Conservation (phyloP, 2,329 filamentous ascomycete species). For the Xylaria sp. region DNA sequence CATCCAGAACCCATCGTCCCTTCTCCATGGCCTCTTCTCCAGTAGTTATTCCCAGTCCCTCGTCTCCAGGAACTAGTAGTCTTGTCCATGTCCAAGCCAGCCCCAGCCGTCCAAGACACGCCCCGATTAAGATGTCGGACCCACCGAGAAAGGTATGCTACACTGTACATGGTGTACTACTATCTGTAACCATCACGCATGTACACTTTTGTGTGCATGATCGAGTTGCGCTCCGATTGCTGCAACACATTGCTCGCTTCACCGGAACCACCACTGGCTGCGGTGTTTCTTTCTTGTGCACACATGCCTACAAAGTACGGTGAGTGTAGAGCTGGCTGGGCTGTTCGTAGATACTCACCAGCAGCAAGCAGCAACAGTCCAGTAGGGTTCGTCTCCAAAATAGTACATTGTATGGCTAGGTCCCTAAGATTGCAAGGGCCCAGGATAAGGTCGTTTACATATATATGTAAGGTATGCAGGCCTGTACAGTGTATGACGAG, state of each 20-base stretch:
- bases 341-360: neutral
- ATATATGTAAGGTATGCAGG: constrained; percentile 1
- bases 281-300: constrained; percentile 12
- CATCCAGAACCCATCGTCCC: neutral
- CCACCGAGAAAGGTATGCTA: constrained; percentile 35
- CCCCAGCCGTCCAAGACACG: constrained; percentile 29
- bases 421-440: constrained; percentile 9
- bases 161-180: constrained; percentile 7
- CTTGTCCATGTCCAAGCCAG: neutral
- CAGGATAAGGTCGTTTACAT: neutral
- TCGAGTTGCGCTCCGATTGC: constrained; percentile 15
- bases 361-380: neutral
- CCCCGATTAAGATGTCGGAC: constrained; percentile 30
- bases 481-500: neutral
- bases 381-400: neutral
- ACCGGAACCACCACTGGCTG: constrained; percentile 22
- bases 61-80: neutral
- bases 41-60: neutral
- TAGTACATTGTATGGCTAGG: constrained; percentile 11
- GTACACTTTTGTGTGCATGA: neutral
- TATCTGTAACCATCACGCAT: neutral
- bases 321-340: too few species aligned
- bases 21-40: neutral
- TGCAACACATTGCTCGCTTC: constrained; percentile 31
- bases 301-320: constrained; percentile 2